phyloP scores from a whole-genome alignment of 164 flowering plant species.

The Vitis rupestris region DNA sequence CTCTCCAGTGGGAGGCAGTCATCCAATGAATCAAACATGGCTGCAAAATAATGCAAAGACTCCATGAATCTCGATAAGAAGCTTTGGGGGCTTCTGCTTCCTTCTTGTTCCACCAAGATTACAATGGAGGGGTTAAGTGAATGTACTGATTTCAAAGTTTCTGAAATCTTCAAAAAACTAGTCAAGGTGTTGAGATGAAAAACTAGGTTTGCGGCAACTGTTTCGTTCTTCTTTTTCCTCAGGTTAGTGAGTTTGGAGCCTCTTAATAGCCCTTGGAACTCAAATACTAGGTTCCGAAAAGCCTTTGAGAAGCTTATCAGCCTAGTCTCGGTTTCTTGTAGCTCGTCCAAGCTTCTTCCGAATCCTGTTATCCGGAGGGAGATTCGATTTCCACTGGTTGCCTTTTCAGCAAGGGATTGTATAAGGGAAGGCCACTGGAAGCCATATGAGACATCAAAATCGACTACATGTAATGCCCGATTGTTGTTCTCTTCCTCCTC shows the following conservation, averaged over 20 bases:
- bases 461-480: slow-evolving; percentile 54
- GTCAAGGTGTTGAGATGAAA: slow-evolving; percentile 43
- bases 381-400: slow-evolving; percentile 26
- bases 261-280: slow-evolving; percentile 53
- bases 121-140: slow-evolving; percentile 52
- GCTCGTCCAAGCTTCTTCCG: slow-evolving; percentile 47
- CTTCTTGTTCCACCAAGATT: slow-evolving; percentile 62
- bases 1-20: slow-evolving; percentile 66
- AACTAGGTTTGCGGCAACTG: slow-evolving; percentile 58
- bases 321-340: slow-evolving; percentile 58
- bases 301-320: slow-evolving; percentile 56
- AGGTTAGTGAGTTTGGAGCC: slow-evolving; percentile 31
- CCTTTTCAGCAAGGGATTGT: slow-evolving; percentile 74
- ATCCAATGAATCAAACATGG: slow-evolving; percentile 73
- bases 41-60: slow-evolving; percentile 72
- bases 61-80: slow-evolving; percentile 70
- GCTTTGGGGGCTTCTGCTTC: slow-evolving; percentile 38
- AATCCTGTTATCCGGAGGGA: slow-evolving; percentile 55
- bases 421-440: slow-evolving; percentile 86
- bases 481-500: slow-evolving; percentile 40
- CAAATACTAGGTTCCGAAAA: slow-evolving; percentile 44
- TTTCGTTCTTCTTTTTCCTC: slow-evolving; percentile 48
- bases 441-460: slow-evolving; percentile 67
- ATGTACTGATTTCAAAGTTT: slow-evolving; percentile 39
- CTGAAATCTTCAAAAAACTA: slow-evolving; percentile 34